Conservation (phyloP, 1,284 basidiomycete genomes). For the Pseudozyma sp. region DNA sequence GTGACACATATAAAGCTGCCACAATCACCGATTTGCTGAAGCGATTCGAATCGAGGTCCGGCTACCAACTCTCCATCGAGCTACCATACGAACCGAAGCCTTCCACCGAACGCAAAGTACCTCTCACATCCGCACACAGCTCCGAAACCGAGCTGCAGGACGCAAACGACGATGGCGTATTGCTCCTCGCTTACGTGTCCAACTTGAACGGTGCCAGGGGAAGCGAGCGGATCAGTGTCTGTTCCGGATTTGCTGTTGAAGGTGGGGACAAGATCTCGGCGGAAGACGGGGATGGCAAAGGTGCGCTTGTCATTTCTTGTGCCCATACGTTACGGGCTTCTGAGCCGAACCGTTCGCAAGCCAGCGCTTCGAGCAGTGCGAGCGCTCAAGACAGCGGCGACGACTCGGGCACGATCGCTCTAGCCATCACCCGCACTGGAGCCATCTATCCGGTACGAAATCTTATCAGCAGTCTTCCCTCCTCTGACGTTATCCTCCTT, state of each 20-base stretch:
- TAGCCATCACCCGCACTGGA: slow-evolving; percentile 68
- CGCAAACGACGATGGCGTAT: slow-evolving; percentile 70
- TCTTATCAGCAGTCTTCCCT: slow-evolving; percentile 75
- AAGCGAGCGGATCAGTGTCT: slow-evolving; percentile 74
- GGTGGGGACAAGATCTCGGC: slow-evolving; percentile 55
- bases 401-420: slow-evolving; percentile 54
- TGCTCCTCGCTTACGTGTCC: slow-evolving; percentile 76
- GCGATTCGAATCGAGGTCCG: slow-evolving; percentile 39
- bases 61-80: slow-evolving; percentile 59
- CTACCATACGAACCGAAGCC: slow-evolving; percentile 65
- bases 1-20: slow-evolving; percentile 24
- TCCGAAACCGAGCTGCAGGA: slow-evolving; percentile 51
- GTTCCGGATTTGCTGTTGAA: slow-evolving; percentile 76
- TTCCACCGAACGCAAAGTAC: slow-evolving; percentile 45
- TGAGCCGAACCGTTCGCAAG: slow-evolving; percentile 47
- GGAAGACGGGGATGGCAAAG: slow-evolving; percentile 65
- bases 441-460: slow-evolving; percentile 72
- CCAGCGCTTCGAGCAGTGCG: slow-evolving; percentile 8
- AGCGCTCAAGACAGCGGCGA: neutral
- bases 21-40: slow-evolving; percentile 30
- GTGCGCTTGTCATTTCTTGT: slow-evolving; percentile 74
- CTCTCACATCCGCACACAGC: slow-evolving; percentile 49
- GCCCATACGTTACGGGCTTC: slow-evolving; percentile 75
- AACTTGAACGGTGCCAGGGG: slow-evolving; percentile 64
- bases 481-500: slow-evolving; percentile 74